Conservation (phyloP, 257 asterid species). For the Euphrasia confusa region DNA sequence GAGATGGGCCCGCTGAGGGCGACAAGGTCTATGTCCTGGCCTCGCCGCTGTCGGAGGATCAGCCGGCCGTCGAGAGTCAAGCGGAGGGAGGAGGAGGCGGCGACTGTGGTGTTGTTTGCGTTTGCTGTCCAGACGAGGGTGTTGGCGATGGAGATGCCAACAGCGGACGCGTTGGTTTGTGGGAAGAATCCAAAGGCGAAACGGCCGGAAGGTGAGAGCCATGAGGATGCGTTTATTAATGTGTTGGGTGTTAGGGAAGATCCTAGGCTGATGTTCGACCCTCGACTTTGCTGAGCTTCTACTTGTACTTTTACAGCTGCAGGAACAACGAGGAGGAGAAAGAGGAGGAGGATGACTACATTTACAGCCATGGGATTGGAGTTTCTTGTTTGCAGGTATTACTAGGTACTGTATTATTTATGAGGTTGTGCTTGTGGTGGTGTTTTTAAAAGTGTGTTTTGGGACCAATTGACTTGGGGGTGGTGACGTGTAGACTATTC, state of each 20-base stretch:
- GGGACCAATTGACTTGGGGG: no score
- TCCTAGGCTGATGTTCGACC: slow-evolving; percentile 33
- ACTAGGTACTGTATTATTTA: no score
- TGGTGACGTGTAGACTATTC: no score
- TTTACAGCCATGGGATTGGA: no score
- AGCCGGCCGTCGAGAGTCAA: slow-evolving; percentile 35
- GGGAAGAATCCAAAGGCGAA: slow-evolving; percentile 40
- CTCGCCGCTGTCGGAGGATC: slow-evolving; percentile 23
- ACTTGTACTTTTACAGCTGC: no score
- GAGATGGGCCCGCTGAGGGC: slow-evolving; percentile 12
- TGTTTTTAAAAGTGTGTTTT: no score
- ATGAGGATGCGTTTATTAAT: slow-evolving; percentile 29
- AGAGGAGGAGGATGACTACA: slow-evolving; percentile 10
- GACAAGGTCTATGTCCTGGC: slow-evolving; percentile 4
- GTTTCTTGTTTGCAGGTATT: no score
- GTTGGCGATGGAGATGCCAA: slow-evolving; percentile 28
- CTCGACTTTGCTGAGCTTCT: slow-evolving; percentile 31
- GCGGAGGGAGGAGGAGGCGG: slow-evolving; percentile 20
- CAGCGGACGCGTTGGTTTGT: slow-evolving; percentile 19
- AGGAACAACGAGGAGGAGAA: no score
- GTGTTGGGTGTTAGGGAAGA: slow-evolving; percentile 38
- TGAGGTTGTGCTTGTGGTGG: no score
- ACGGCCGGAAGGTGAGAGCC: slow-evolving; percentile 32
- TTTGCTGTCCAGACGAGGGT: slow-evolving; percentile 35
- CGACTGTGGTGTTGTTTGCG: slow-evolving; percentile 22